Conservation (phyloP, 106 monocot species). For the Dendrobium officinale region DNA sequence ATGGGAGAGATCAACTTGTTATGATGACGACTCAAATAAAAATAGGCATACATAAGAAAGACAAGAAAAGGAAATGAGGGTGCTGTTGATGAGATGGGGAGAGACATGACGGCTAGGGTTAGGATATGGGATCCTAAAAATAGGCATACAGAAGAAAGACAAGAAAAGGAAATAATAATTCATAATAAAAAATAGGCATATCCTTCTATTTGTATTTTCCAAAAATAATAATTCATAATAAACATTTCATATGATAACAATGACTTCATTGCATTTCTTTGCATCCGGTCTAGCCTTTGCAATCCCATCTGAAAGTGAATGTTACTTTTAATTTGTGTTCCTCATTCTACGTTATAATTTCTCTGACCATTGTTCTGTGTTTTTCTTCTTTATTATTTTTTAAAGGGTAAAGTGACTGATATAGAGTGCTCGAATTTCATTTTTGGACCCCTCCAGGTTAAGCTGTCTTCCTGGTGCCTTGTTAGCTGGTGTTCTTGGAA, state of each 20-base stretch:
- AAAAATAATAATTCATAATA: background rate
- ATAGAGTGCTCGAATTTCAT: background rate
- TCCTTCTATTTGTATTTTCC: background rate
- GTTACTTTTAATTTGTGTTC: background rate
- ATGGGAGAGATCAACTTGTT: too few relatives aligned
- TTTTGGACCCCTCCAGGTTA: constrained; percentile 33
- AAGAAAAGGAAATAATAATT: background rate
- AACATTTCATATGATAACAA: too few relatives aligned
- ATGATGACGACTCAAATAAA: too few relatives aligned
- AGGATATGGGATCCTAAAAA: background rate
- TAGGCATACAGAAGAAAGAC: background rate
- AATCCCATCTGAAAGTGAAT: background rate
- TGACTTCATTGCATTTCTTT: too few relatives aligned
- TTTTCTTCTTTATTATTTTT: background rate
- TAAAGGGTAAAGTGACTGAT: background rate
- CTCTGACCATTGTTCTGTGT: background rate
- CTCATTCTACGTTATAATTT: background rate
- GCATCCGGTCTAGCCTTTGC: too few relatives aligned
- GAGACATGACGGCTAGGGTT: background rate
- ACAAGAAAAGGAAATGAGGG: too few relatives aligned
- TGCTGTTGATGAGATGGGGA: too few relatives aligned
- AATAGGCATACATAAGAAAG: too few relatives aligned
- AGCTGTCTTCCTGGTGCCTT: constrained; percentile 40
- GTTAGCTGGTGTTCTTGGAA: constrained; percentile 52
- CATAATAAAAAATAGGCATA: background rate